These are phyloP conservation scores for Athelia sp. DNA, from an alignment of 1,284 basidiomycete species.

Conservation along the genomic window DNA sequence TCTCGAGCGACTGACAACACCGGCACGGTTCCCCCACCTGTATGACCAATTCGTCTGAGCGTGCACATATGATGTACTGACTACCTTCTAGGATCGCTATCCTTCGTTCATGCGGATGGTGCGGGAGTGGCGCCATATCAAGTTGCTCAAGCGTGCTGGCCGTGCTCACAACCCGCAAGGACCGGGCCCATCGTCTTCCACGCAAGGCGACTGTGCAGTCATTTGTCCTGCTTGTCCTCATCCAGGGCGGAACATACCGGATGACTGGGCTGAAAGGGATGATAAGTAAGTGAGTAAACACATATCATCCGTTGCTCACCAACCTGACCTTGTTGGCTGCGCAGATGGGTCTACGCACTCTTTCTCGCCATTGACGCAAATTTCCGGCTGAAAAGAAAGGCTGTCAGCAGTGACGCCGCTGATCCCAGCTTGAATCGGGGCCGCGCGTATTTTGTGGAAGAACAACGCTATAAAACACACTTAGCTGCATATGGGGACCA, in stretches of 20 bases:
- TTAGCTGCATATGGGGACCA: slow-evolving; percentile 1
- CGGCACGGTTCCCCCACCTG: slow-evolving; percentile 1
- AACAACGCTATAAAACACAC: slow-evolving; percentile 8
- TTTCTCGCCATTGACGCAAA: not conserved
- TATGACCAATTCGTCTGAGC: slow-evolving; percentile 2
- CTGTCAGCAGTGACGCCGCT: slow-evolving; percentile 5
- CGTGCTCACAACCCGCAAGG: not conserved
- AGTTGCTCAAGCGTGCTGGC: not conserved
- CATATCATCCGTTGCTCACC: too few species aligned
- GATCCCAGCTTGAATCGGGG: slow-evolving; percentile 9
- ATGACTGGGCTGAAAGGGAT: not conserved
- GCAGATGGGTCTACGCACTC: not conserved
- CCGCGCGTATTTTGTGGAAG: slow-evolving; percentile 16
- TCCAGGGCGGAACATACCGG: not conserved
- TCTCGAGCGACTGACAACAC: slow-evolving; percentile 15
- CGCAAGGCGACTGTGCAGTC: not conserved
- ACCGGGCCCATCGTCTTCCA: not conserved
- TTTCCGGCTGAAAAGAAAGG: slow-evolving; percentile 1
- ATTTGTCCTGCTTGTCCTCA: not conserved
- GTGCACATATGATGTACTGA: too few species aligned
- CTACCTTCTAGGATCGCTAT: too few species aligned
- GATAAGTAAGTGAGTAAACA: too few species aligned
- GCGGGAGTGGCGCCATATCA: not conserved
- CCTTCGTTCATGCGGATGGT: not conserved
- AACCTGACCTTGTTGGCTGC: not conserved